A percentile compares a stretch with the other conserved stretches of the same genome.
phyloP scores from a whole-genome alignment of 2,329 filamentous ascomycete genomes.

The Aspergillus vadensis region DNA sequence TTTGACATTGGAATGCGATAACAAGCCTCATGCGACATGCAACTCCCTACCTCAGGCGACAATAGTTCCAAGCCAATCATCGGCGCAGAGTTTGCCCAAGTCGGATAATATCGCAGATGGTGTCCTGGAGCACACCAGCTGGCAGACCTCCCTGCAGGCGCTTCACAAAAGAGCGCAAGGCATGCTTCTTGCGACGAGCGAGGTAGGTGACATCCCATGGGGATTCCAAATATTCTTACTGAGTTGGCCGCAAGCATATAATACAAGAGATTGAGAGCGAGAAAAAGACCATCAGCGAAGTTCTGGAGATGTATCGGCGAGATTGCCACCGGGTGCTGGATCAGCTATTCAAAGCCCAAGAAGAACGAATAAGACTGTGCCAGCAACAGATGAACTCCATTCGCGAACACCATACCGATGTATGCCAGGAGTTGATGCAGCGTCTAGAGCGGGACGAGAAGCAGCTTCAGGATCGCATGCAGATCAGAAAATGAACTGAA shows the following conservation, averaged over 20 bases:
- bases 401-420: slow-evolving; percentile 30
- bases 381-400: slow-evolving; percentile 32
- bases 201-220: slow-evolving; percentile 27
- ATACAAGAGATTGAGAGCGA: slow-evolving; percentile 50
- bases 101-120: not conserved
- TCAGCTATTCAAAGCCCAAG: slow-evolving; percentile 44
- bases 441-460: slow-evolving; percentile 31
- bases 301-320: slow-evolving; percentile 47
- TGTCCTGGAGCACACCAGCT: not conserved
- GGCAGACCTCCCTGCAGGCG: slow-evolving; percentile 13
- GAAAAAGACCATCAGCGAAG: slow-evolving; percentile 47
- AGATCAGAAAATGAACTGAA: not conserved
- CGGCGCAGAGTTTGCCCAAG: not conserved
- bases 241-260: slow-evolving; percentile 37
- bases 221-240: not conserved
- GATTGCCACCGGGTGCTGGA: slow-evolving; percentile 49
- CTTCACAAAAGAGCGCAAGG: slow-evolving; percentile 22
- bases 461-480: slow-evolving; percentile 21
- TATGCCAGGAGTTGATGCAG: slow-evolving; percentile 34
- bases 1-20: not conserved
- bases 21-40: not conserved
- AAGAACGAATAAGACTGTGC: slow-evolving; percentile 38
- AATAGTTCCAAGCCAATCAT: not conserved
- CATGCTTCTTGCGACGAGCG: slow-evolving; percentile 31
- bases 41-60: not conserved